Percentiles rank a stretch among this genome's conserved stretches.
Conservation (phyloP, 225 moss, liverwort and hornwort genomes). For the Bryoerythrophyllum caledonicum region DNA sequence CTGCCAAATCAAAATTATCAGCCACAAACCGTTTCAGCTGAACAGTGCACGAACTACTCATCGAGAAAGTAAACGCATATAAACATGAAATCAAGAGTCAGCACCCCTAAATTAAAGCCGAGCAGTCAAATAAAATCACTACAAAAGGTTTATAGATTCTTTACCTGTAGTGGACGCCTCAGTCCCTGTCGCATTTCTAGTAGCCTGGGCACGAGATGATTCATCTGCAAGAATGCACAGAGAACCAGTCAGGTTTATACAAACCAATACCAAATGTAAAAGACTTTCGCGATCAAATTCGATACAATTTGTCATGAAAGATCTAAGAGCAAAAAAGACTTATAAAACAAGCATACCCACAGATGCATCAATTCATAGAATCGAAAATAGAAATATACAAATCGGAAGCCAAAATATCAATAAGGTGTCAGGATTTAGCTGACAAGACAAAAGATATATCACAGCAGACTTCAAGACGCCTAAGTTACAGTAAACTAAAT, state of each 20-base stretch:
- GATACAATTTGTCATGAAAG: background rate
- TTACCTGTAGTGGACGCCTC: constrained; percentile 61
- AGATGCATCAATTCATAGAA: constrained; percentile 5
- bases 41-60: constrained; percentile 16
- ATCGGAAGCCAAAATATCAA: background rate
- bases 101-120: background rate
- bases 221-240: constrained; percentile 46
- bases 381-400: background rate
- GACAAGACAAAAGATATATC: constrained; percentile 1
- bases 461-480: constrained; percentile 17
- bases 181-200: constrained; percentile 52
- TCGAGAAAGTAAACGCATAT: constrained; percentile 23
- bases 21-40: constrained; percentile 9
- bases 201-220: constrained; percentile 40
- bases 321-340: background rate
- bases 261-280: background rate
- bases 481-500: background rate
- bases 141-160: constrained; percentile 13
- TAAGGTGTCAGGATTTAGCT: constrained; percentile 4
- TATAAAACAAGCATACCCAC: background rate
- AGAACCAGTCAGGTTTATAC: background rate
- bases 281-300: background rate
- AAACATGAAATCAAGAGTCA: constrained; percentile 16
- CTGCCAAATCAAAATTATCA: constrained; percentile 37
- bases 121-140: background rate